phyloP scores from a whole-genome alignment of 305 asterid genomes.

The Fraxinus dipetala region DNA sequence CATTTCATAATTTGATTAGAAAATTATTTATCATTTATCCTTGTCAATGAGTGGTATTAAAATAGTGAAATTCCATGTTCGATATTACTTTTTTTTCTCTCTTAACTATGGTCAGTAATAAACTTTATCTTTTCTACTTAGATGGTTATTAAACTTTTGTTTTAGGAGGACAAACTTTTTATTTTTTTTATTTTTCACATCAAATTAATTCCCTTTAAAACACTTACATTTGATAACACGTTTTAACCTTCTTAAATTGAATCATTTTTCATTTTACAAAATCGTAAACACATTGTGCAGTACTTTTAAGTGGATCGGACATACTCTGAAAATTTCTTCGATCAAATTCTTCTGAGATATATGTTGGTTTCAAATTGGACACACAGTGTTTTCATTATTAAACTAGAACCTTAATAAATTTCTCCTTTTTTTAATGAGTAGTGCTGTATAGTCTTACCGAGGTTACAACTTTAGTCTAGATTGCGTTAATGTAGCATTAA shows the following conservation, averaged over 20 bases:
- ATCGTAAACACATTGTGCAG: neutral
- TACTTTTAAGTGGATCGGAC: neutral
- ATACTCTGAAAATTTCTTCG: neutral
- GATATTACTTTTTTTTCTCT: neutral
- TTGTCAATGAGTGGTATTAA: neutral
- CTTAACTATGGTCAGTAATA: neutral
- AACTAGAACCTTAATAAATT: neutral
- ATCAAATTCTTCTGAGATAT: neutral
- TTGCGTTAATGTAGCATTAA: too few relatives aligned
- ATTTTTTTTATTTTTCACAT: too few relatives aligned
- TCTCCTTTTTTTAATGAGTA: too few relatives aligned
- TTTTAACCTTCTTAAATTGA: neutral
- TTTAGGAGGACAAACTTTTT: neutral
- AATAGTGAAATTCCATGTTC: neutral
- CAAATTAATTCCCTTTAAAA: neutral
- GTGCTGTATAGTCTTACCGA: too few relatives aligned
- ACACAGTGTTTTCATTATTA: neutral
- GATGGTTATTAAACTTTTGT: neutral
- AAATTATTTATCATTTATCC: too few relatives aligned
- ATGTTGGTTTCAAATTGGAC: neutral
- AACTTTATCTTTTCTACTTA: neutral
- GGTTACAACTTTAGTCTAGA: too few relatives aligned
- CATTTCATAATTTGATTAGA: neutral
- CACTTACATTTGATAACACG: neutral
- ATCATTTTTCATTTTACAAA: neutral